These are phyloP conservation scores for Bjerkandera adusta DNA, from an alignment of 1,284 basidiomycete species.

Conservation along the genomic window DNA sequence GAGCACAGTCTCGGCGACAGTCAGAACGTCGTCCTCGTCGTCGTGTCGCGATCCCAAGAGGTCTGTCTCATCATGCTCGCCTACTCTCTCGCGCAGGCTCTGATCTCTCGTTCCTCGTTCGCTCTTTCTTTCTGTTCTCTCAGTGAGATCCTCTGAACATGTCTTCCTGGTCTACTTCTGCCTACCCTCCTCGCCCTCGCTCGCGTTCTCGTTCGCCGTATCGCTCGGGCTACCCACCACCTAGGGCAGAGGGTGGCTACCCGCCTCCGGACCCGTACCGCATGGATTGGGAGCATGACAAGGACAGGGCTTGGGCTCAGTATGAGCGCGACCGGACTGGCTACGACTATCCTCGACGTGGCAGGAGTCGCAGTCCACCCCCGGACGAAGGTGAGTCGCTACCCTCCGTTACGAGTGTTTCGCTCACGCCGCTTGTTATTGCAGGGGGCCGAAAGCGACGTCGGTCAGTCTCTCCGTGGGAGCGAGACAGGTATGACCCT, in stretches of 20 bases:
- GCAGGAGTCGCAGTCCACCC: conserved; percentile 71
- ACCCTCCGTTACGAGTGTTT: neutral
- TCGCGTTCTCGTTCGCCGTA: conserved; percentile 79
- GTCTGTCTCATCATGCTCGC: conserved; percentile 88
- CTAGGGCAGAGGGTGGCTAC: conserved; percentile 53
- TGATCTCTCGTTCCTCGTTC: conserved; percentile 51
- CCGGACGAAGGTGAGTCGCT: conserved; percentile 60
- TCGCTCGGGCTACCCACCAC: conserved; percentile 45
- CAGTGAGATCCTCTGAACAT: conserved; percentile 55
- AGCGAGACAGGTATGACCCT: conserved; percentile 76
- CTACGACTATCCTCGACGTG: conserved; percentile 59
- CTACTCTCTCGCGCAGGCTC: conserved; percentile 57
- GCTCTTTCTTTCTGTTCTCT: conserved; percentile 61
- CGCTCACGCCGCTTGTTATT: conserved; percentile 16
- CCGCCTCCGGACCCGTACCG: conserved; percentile 52
- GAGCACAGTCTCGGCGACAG: conserved; percentile 41
- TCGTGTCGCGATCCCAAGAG: conserved; percentile 64
- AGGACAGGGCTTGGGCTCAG: conserved; percentile 62
- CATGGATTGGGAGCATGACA: conserved; percentile 69
- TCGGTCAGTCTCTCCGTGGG: conserved; percentile 83
- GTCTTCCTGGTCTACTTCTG: conserved; percentile 61
- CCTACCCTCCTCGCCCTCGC: conserved; percentile 67
- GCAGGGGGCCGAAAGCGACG: conserved; percentile 73
- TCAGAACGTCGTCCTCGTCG: conserved; percentile 55
- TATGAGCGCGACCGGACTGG: conserved; percentile 67